phyloP scores from a whole-genome alignment of 176 grass and related monocot genomes.

The Sorghum bicolor region Sorghum_bicolor_NCBIv3 NC_012877.2:57739501-57740000 shows the following conservation, averaged over 20 bases:
- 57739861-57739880: too few relatives aligned
- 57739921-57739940: neutral
- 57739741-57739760: too few relatives aligned
- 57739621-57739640: conserved; percentile 11
- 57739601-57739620: neutral
- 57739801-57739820: neutral
- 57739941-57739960: neutral
- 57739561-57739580: neutral
- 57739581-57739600: conserved; percentile 19
- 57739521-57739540: conserved; percentile 42
- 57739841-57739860: neutral
- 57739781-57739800: neutral
- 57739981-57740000: too few relatives aligned
- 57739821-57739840: neutral
- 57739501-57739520: conserved; percentile 22
- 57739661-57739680: neutral
- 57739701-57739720: neutral
- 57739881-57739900: too few relatives aligned
- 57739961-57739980: too few relatives aligned
- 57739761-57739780: neutral
- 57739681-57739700: neutral
- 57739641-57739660: neutral
- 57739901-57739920: neutral
- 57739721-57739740: too few relatives aligned
- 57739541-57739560: conserved; percentile 8